Evolutionary conservation across 768 basidiomycete genomes (phyloP).

Genomic region (Russula sp.): DNA sequence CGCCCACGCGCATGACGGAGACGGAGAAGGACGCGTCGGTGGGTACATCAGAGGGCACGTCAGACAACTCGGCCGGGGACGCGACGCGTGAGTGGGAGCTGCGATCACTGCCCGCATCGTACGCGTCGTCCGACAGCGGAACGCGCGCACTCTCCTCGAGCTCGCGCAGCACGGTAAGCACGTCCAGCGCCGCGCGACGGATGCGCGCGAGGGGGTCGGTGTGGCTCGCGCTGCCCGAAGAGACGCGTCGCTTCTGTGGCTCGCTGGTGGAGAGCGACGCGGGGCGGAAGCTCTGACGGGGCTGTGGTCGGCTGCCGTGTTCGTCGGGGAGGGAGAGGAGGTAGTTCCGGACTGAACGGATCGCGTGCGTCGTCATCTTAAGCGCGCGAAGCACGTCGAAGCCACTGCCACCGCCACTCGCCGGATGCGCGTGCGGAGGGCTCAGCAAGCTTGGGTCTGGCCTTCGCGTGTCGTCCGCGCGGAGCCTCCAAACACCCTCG

Average conservation of each 20-base stretch:
- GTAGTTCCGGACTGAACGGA: slow-evolving; percentile 81
- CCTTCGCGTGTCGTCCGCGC: slow-evolving; percentile 10
- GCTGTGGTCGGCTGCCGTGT: slow-evolving; percentile 25
- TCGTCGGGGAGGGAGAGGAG: slow-evolving; percentile 77
- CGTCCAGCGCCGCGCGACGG: slow-evolving; percentile 73
- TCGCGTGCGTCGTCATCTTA: slow-evolving; percentile 70
- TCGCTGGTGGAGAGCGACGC: slow-evolving; percentile 33
- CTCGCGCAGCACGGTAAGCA: slow-evolving; percentile 68
- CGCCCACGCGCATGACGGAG: slow-evolving; percentile 62
- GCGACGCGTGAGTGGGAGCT: slow-evolving; percentile 35
- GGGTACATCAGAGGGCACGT: slow-evolving; percentile 27
- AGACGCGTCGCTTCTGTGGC: slow-evolving; percentile 32
- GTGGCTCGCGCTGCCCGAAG: slow-evolving; percentile 30
- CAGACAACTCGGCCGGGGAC: slow-evolving; percentile 33
- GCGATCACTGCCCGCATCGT: slow-evolving; percentile 71
- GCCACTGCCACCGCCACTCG: not conserved
- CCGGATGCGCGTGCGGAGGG: not conserved
- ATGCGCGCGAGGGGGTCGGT: slow-evolving; percentile 62
- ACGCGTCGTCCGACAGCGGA: slow-evolving; percentile 74
- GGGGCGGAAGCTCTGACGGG: slow-evolving; percentile 43
- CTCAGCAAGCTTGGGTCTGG: slow-evolving; percentile 9
- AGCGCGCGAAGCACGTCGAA: slow-evolving; percentile 65
- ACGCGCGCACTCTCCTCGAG: slow-evolving; percentile 75
- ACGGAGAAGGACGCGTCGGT: slow-evolving; percentile 59
- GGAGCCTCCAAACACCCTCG: slow-evolving; percentile 54